phyloP scores from a whole-genome alignment of 345 rosid species.

The Bruguiera sexangula region DNA sequence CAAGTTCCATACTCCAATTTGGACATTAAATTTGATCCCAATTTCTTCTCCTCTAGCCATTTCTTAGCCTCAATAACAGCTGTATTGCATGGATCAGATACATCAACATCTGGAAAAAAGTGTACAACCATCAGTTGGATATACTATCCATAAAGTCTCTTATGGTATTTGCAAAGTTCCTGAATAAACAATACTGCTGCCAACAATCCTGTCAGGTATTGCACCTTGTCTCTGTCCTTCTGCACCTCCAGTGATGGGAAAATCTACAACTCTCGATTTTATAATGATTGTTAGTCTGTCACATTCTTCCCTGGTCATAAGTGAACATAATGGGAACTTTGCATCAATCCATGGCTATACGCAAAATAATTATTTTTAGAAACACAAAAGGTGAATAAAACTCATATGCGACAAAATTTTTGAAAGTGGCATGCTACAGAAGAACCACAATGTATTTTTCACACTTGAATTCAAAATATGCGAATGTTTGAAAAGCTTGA shows the following conservation, averaged over 20 bases:
- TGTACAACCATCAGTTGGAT: constrained; percentile 11
- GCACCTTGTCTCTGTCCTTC: constrained; percentile 27
- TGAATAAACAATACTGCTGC: constrained; percentile 39
- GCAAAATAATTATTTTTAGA: background rate
- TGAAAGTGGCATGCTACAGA: background rate
- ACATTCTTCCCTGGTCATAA: constrained; percentile 74
- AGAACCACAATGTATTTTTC: background rate
- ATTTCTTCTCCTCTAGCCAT: constrained; percentile 78
- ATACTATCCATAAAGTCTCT: background rate
- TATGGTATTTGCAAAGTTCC: constrained; percentile 17
- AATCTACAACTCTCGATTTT: constrained; percentile 62
- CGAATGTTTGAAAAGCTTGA: background rate
- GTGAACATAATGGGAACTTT: constrained; percentile 20
- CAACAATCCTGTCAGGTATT: constrained; percentile 18
- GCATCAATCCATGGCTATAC: constrained; percentile 13
- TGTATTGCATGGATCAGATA: constrained; percentile 41
- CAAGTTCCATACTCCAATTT: constrained; percentile 40
- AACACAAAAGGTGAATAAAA: background rate
- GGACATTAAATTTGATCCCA: constrained; percentile 49
- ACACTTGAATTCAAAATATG: background rate
- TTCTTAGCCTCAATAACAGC: constrained; percentile 74
- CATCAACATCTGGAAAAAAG: constrained; percentile 40
- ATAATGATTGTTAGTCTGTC: constrained; percentile 59
- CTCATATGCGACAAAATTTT: background rate
- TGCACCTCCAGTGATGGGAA: constrained; percentile 26